Percentiles rank a stretch among this genome's conserved stretches.
These are phyloP conservation scores for Penicilliopsis zonata DNA, from an alignment of 495 filamentous ascomycete genomes.

Conservation along the genomic window DNA sequence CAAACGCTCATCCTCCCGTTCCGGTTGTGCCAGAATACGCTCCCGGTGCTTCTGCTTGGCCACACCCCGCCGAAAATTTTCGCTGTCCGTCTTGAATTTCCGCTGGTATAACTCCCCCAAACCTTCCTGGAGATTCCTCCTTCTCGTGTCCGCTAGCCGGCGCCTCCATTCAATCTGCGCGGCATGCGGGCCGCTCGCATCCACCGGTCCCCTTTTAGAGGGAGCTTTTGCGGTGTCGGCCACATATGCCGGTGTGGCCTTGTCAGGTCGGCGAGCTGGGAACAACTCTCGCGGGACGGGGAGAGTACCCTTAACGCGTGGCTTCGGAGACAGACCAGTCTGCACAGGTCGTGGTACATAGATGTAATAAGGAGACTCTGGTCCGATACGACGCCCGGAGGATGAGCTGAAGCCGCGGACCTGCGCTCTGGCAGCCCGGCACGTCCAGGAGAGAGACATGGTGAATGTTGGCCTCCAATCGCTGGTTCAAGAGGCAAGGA, in stretches of 20 bases:
- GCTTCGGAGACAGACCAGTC: slow-evolving; percentile 30
- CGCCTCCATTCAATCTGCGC: slow-evolving; percentile 51
- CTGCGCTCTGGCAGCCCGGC: slow-evolving; percentile 32
- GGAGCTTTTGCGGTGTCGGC: slow-evolving; percentile 28
- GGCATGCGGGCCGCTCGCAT: slow-evolving; percentile 22
- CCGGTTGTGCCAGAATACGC: slow-evolving; percentile 32
- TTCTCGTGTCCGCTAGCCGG: slow-evolving; percentile 44
- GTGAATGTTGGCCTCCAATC: slow-evolving; percentile 4
- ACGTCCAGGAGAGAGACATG: slow-evolving; percentile 30
- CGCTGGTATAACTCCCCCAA: slow-evolving; percentile 44
- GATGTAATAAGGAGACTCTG: slow-evolving; percentile 65
- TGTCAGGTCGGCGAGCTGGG: slow-evolving; percentile 32
- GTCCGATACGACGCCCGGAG: slow-evolving; percentile 31
- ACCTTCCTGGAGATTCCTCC: slow-evolving; percentile 53
- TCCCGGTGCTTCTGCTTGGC: slow-evolving; percentile 30
- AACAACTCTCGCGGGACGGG: slow-evolving; percentile 61
- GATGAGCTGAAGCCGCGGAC: slow-evolving; percentile 32
- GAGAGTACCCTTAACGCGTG: slow-evolving; percentile 54
- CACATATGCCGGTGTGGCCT: slow-evolving; percentile 42
- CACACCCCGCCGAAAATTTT: slow-evolving; percentile 20
- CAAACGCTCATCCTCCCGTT: slow-evolving; percentile 48
- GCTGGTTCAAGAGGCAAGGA: neutral
- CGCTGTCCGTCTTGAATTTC: slow-evolving; percentile 32
- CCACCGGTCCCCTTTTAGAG: slow-evolving; percentile 13
- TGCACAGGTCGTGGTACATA: slow-evolving; percentile 47